These are phyloP conservation scores for Pyronema omphalodes DNA, from an alignment of 495 filamentous ascomycete genomes.

Conservation along the genomic window DNA sequence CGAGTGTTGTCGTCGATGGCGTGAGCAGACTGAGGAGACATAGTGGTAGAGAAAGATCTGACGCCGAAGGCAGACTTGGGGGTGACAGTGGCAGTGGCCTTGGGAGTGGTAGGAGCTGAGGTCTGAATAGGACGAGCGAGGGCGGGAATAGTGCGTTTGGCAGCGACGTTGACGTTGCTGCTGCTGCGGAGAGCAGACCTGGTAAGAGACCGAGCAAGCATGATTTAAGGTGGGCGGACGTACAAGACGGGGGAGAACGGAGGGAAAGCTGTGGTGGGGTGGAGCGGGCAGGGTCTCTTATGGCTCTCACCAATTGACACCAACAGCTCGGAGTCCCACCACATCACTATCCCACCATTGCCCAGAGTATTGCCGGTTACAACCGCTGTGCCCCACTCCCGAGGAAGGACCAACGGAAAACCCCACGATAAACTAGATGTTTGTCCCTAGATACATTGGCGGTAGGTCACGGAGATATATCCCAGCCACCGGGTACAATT, in stretches of 20 bases:
- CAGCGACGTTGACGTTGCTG: not conserved
- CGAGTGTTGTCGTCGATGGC: conserved; percentile 14
- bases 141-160: not conserved
- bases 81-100: not conserved
- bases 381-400: not conserved
- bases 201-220: not conserved
- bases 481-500: too few relatives aligned
- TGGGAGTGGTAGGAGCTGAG: conserved; percentile 1
- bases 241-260: conserved; percentile 1
- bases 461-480: too few relatives aligned
- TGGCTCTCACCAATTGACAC: not conserved
- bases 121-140: not conserved
- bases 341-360: too few relatives aligned
- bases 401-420: conserved; percentile 1
- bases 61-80: conserved; percentile 1
- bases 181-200: conserved; percentile 3
- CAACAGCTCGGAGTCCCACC: too few relatives aligned
- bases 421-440: too few relatives aligned
- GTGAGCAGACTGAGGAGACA: not conserved
- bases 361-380: not conserved
- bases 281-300: not conserved
- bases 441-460: too few relatives aligned
- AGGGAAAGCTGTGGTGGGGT: not conserved
- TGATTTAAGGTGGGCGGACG: not conserved
- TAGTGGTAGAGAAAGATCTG: not conserved